Evolutionary conservation across 2,329 filamentous ascomycete genomes (phyloP).

Genomic region (Apiospora rasikravindrae): DNA sequence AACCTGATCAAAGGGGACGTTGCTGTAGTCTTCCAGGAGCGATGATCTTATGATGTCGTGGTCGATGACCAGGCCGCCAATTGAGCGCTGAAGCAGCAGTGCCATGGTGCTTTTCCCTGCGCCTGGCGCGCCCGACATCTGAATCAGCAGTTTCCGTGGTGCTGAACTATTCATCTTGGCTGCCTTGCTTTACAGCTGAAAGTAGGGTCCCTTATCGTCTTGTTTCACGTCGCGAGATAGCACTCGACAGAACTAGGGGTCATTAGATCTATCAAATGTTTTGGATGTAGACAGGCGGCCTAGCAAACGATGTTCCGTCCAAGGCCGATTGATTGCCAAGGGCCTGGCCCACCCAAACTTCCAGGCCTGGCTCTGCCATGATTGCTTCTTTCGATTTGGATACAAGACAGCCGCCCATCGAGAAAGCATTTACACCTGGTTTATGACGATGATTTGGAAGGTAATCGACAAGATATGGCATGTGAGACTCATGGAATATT

Average conservation of each 20-base stretch:
- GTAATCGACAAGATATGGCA: neutral
- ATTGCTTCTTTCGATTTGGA: neutral
- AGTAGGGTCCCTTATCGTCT: too few species aligned
- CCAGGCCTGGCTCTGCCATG: neutral
- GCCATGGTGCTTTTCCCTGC: constrained; percentile 46
- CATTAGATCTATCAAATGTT: too few species aligned
- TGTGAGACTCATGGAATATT: neutral
- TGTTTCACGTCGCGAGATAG: neutral
- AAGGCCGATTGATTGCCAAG: neutral
- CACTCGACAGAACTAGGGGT: neutral
- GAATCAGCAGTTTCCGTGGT: constrained; percentile 31
- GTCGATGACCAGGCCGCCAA: constrained; percentile 41
- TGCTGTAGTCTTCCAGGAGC: constrained; percentile 34
- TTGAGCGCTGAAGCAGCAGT: constrained; percentile 32
- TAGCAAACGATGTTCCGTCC: neutral
- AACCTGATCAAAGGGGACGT: constrained; percentile 36
- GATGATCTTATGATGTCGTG: constrained; percentile 43
- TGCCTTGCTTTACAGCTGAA: neutral
- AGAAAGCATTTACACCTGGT: too few species aligned
- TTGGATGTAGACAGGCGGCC: neutral
- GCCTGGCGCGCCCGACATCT: constrained; percentile 47
- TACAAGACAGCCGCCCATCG: neutral
- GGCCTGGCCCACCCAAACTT: neutral
- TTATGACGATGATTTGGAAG: neutral
- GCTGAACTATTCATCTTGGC: neutral